These are phyloP conservation scores for Diaporthe ilicicola DNA, from an alignment of 2,329 filamentous ascomycete species.

Conservation along the genomic window DNA sequence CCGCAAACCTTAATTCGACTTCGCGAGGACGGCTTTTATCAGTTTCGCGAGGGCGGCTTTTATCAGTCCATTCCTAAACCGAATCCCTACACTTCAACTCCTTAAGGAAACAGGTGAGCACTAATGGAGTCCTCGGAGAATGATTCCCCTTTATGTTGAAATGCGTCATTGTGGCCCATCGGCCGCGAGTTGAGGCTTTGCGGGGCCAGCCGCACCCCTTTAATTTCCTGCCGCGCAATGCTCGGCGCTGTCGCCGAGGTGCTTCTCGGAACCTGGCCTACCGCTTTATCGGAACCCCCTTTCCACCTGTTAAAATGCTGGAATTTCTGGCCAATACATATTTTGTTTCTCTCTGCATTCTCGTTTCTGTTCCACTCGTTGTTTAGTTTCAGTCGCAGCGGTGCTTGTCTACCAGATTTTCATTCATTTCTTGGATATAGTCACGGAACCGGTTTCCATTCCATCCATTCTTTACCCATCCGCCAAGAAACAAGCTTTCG, in stretches of 20 bases:
- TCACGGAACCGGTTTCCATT: slow-evolving; percentile 23
- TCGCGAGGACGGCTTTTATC: not conserved
- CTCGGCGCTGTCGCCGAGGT: slow-evolving; percentile 5
- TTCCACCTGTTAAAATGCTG: slow-evolving; percentile 19
- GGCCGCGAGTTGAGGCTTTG: slow-evolving; percentile 5
- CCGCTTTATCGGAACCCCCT: slow-evolving; percentile 4
- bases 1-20: slow-evolving; percentile 12
- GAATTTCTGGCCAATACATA: slow-evolving; percentile 6
- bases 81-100: not conserved
- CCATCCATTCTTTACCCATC: slow-evolving; percentile 1
- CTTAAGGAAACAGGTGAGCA: not conserved
- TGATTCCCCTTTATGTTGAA: not conserved
- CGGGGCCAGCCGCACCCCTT: slow-evolving; percentile 5
- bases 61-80: too few species aligned
- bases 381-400: slow-evolving; percentile 5
- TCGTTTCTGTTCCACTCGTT: slow-evolving; percentile 8
- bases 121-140: not conserved
- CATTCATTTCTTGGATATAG: not conserved
- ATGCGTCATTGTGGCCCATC: not conserved
- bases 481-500: not conserved
- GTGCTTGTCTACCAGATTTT: not conserved
- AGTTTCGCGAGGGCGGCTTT: not conserved
- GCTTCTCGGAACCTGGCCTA: not conserved
- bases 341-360: not conserved
- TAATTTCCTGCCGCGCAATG: slow-evolving; percentile 17